phyloP scores from a whole-genome alignment of 805 yeast genomes.

The Candida morakotiae region DNA sequence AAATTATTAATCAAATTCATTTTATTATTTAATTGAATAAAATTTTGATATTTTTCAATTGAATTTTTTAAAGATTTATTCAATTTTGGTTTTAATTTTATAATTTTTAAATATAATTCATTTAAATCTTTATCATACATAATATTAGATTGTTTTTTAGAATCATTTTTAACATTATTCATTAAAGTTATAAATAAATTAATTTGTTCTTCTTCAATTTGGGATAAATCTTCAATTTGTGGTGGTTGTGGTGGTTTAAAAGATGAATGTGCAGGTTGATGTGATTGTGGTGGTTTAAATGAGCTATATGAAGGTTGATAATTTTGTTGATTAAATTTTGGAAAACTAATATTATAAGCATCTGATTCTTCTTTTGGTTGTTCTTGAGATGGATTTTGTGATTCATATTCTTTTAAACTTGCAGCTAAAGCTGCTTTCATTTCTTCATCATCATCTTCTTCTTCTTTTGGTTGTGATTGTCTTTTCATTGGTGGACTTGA shows the following conservation, averaged over 20 bases:
- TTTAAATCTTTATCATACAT: conserved; percentile 48
- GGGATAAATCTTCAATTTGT: conserved; percentile 38
- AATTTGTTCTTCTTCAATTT: conserved; percentile 66
- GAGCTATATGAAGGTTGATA: not conserved
- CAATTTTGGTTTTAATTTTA: conserved; percentile 64
- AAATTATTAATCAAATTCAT: conserved; percentile 68
- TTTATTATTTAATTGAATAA: conserved; percentile 73
- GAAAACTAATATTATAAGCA: conserved; percentile 25
- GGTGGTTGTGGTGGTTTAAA: conserved; percentile 10
- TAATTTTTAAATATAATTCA: conserved; percentile 56
- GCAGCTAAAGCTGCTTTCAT: conserved; percentile 94
- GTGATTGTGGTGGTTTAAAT: conserved; percentile 5
- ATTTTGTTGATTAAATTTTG: conserved; percentile 12
- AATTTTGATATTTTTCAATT: conserved; percentile 56
- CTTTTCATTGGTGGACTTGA: conserved; percentile 9
- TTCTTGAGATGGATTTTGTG: conserved; percentile 12
- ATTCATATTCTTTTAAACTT: conserved; percentile 70
- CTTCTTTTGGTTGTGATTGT: conserved; percentile 22
- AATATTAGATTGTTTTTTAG: conserved; percentile 36
- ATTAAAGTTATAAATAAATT: conserved; percentile 67
- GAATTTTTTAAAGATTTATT: conserved; percentile 56
- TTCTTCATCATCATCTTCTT: conserved; percentile 49
- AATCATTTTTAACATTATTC: conserved; percentile 44
- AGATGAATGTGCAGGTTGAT: conserved; percentile 7
- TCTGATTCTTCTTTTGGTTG: conserved; percentile 19